Percentiles rank a stretch among this genome's conserved stretches.
Evolutionary conservation across 805 yeast species (phyloP).

Genomic region (Saccharomyces mikatae): DNA sequence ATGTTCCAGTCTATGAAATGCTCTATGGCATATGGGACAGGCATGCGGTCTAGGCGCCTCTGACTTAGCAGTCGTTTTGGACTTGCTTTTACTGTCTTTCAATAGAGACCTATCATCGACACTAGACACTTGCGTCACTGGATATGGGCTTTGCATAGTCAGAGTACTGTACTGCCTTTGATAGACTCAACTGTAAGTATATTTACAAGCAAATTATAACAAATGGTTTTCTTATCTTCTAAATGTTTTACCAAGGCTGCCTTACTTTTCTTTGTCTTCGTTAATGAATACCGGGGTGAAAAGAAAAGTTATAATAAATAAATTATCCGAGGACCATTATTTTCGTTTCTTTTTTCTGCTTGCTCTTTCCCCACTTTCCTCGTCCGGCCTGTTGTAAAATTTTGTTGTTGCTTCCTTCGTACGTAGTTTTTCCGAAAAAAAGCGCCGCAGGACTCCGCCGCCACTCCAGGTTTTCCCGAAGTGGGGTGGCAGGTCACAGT

Average conservation of each 20-base stretch:
- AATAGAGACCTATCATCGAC: not conserved
- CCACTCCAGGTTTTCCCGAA: not conserved
- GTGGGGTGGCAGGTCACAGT: not conserved
- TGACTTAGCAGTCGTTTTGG: not conserved
- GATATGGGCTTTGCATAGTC: not conserved
- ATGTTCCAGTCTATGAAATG: conserved; percentile 69
- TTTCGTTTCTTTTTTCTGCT: conserved; percentile 6
- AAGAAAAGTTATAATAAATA: not conserved
- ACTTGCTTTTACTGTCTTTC: not conserved
- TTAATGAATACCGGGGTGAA: not conserved
- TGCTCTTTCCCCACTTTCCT: conserved; percentile 3
- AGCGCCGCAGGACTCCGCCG: not conserved
- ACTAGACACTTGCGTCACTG: not conserved
- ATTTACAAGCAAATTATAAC: not conserved
- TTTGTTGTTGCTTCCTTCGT: not conserved
- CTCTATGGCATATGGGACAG: conserved; percentile 67
- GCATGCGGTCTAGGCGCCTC: conserved; percentile 51
- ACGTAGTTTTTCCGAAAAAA: not conserved
- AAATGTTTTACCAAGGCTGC: not conserved
- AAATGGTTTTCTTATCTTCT: not conserved
- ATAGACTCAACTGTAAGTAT: not conserved
- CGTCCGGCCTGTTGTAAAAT: not conserved
- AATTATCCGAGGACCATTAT: not conserved
- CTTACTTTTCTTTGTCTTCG: not conserved
- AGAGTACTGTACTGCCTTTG: not conserved